Evolutionary conservation across 305 asterid genomes (phyloP), one percentile per base, ranked within the genome.

Genomic region (Petunia hybrid): DNA sequence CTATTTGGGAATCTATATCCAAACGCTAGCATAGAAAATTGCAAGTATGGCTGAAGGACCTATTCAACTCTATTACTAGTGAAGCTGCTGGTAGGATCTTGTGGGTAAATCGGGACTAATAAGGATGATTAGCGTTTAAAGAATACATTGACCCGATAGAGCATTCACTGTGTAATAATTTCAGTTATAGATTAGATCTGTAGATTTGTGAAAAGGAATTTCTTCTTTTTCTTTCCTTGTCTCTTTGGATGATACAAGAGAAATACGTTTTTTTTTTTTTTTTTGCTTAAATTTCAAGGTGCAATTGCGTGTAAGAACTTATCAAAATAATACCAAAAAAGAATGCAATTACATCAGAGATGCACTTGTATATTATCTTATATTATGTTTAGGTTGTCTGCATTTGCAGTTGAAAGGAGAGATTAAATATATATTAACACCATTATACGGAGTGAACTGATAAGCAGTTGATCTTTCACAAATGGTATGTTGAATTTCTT

Each of bases 1-100:
- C 31, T 22, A 22, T 22, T 22, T 22, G 31, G 31, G 31, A 22
- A 22, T 22, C 31, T 22, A 22, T 22, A 22, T 22, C 31, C 31
- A 22, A 22, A 22, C 31, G 31, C 31, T 22, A 22, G 31, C 31
- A 22, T 60, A 60, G 65, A 60, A 60, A 60, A 22, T 8, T 60
- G 38, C 22, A 51, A 36, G 79, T 74, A 14, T 38, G 53, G 79
- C 53, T 64, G 79, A 74, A 38, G 5, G 65, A 53, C 51, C 65
- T 74, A 12, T 55, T 13, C 79, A 36, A 46, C 48, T 73, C 78
- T 73, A 22, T 73, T 7, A 36, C 78, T 73, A 73, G 78, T 53
- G 46, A 36, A 51, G 46, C 78, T 74, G 53, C 48, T 53, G 48
- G 53, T 53, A 51, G 64, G 22, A 36, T 53, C 64, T 51, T 74